Percentiles rank a stretch among this genome's conserved stretches.
phyloP scores from a whole-genome alignment of 2,329 filamentous ascomycete genomes.

The Cercospora sp. region DNA sequence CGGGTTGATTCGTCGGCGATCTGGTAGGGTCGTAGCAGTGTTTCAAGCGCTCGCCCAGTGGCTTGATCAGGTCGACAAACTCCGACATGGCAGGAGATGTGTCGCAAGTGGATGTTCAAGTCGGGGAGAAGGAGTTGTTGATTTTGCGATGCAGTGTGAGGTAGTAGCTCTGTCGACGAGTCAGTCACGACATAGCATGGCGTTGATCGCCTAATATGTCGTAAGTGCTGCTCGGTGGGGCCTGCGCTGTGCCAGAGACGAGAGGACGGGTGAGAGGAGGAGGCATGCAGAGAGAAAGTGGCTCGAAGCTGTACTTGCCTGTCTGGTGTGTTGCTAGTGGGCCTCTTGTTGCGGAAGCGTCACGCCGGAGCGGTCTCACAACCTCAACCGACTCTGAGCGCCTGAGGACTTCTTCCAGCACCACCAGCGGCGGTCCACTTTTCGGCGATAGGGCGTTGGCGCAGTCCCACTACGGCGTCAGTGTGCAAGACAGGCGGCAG shows the following conservation, averaged over 20 bases:
- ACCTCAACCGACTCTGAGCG: neutral
- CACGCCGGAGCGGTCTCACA: conserved; percentile 5
- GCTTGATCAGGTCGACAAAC: conserved; percentile 37
- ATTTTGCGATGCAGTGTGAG: neutral
- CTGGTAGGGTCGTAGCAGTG: conserved; percentile 34
- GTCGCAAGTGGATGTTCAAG: neutral
- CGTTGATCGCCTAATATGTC: conserved; percentile 13
- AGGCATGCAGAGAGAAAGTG: neutral
- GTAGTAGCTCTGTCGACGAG: conserved; percentile 8
- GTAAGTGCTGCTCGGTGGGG: conserved; percentile 2
- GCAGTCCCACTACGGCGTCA: neutral
- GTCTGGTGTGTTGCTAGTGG: neutral
- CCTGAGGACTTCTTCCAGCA: neutral
- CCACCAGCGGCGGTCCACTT: neutral
- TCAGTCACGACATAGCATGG: conserved; percentile 17
- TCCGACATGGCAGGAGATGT: conserved; percentile 23
- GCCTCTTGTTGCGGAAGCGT: conserved; percentile 3
- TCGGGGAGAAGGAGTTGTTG: neutral
- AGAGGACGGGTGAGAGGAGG: neutral
- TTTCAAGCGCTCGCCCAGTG: conserved; percentile 33
- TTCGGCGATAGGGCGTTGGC: neutral
- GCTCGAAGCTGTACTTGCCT: neutral
- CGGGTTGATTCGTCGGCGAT: conserved; percentile 33
- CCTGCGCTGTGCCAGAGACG: neutral
- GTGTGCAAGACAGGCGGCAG: neutral